Evolutionary conservation across 2,329 filamentous ascomycete genomes (phyloP).

Genomic region (Elsinoe batatas): DNA sequence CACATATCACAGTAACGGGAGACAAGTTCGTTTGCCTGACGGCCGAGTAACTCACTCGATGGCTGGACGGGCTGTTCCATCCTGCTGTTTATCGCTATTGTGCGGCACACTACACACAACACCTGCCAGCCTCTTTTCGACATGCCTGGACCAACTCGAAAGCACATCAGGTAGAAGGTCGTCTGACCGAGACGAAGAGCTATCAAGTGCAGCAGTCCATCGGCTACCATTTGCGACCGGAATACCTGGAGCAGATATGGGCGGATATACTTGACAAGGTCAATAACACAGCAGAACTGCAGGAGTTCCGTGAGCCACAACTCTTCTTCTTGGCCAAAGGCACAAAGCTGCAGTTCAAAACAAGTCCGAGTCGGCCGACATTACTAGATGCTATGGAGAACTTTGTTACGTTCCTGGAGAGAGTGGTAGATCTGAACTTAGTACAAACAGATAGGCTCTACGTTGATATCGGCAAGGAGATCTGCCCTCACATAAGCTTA

Average conservation of each 20-base stretch:
- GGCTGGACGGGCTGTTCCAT: neutral
- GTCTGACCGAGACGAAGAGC: too few species aligned
- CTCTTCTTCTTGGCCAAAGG: neutral
- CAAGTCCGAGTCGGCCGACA: neutral
- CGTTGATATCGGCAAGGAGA: conserved; percentile 4
- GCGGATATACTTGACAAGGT: too few species aligned
- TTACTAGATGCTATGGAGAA: neutral
- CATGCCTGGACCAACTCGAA: too few species aligned
- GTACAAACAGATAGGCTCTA: neutral
- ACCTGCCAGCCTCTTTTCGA: too few species aligned
- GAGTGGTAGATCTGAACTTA: neutral
- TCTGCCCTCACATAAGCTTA: neutral
- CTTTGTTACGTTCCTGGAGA: neutral
- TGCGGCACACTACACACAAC: neutral
- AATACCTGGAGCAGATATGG: too few species aligned
- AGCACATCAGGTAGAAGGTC: too few species aligned
- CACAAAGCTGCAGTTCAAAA: conserved; percentile 5
- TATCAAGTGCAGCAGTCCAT: too few species aligned
- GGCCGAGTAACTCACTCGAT: neutral
- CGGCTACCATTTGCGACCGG: too few species aligned
- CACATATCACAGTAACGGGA: neutral
- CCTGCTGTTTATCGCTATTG: neutral
- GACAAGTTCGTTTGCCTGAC: neutral
- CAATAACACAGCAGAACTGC: too few species aligned
- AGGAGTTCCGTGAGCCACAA: neutral